phyloP scores from a whole-genome alignment of 805 yeast species.

The Candida koratica region DNA sequence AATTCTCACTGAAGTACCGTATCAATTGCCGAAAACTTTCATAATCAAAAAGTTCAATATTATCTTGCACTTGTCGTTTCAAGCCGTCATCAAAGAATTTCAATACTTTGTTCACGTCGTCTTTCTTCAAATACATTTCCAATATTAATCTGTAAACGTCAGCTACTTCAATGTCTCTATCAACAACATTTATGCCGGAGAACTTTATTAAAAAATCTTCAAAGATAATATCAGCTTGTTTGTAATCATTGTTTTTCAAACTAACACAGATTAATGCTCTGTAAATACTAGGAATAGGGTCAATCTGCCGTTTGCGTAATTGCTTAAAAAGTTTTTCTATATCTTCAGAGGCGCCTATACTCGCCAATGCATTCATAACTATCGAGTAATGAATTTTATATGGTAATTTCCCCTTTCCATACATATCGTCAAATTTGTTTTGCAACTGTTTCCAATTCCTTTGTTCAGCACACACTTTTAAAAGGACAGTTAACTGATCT shows the following conservation, averaged over 20 bases:
- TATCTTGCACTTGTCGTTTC: constrained; percentile 15
- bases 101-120: constrained; percentile 27
- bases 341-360: constrained; percentile 43
- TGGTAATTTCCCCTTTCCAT: constrained; percentile 53
- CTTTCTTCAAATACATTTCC: constrained; percentile 21
- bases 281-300: constrained; percentile 43
- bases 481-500: constrained; percentile 45
- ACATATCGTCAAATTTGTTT: constrained; percentile 51
- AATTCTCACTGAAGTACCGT: constrained; percentile 20
- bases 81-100: constrained; percentile 22
- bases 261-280: constrained; percentile 45
- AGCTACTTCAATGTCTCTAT: constrained; percentile 21
- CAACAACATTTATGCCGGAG: background rate
- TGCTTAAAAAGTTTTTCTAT: constrained; percentile 50
- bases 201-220: constrained; percentile 21
- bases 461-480: constrained; percentile 42
- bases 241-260: constrained; percentile 32
- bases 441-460: constrained; percentile 55
- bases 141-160: constrained; percentile 26
- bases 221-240: constrained; percentile 27
- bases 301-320: constrained; percentile 41
- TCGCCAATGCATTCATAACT: constrained; percentile 58
- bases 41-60: constrained; percentile 17
- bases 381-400: constrained; percentile 53
- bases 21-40: constrained; percentile 18